phyloP scores from a whole-genome alignment of 192 early-diverging fungal species.

The Podila epicladia region DNA sequence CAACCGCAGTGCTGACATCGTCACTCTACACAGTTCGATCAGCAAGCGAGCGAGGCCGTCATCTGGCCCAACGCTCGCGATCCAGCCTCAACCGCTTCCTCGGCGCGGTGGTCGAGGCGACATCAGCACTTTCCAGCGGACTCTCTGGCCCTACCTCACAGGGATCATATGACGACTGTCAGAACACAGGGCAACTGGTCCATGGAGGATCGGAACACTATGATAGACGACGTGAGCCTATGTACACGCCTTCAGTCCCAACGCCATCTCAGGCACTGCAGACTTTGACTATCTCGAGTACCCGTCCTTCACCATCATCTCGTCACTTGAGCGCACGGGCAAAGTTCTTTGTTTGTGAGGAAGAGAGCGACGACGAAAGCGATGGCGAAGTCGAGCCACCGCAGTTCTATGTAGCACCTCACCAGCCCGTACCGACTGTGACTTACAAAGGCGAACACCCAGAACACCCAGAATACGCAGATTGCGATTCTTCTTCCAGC shows the following conservation, averaged over 20 bases:
- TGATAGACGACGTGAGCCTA: no score
- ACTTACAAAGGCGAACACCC: neutral
- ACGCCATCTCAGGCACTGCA: no score
- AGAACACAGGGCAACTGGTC: no score
- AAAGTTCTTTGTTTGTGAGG: slow-evolving; percentile 9
- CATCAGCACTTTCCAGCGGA: neutral
- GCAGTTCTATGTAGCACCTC: no score
- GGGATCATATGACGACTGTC: no score
- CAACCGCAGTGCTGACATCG: neutral
- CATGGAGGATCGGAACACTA: no score
- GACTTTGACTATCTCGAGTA: neutral
- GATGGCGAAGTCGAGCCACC: neutral
- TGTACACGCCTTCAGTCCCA: no score
- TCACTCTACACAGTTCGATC: neutral
- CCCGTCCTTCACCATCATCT: neutral
- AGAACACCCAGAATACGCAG: neutral
- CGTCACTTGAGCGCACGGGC: neutral
- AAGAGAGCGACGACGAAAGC: neutral
- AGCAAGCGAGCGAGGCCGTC: neutral
- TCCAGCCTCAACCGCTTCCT: neutral
- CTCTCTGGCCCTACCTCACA: no score
- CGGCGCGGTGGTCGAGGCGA: neutral
- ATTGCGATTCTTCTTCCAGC: neutral
- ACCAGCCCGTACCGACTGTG: neutral
- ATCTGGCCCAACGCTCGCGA: neutral